A percentile compares a stretch with the other conserved stretches of the same genome.
Evolutionary conservation across 768 basidiomycete genomes (phyloP).

Genomic region (Leccinum uliginosum): DNA sequence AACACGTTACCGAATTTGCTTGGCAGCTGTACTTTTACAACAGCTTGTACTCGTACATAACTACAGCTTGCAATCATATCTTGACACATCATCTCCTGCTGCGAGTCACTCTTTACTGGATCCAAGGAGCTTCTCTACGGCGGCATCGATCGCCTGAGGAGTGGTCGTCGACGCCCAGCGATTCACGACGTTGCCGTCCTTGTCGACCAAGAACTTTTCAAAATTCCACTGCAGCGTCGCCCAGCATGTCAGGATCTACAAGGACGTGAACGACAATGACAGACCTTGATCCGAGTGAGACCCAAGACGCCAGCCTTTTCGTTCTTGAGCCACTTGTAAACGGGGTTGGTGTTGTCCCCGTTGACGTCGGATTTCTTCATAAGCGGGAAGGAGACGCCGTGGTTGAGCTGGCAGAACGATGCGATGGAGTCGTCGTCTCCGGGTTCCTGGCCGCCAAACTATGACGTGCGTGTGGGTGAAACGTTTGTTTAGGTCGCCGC

Average conservation of each 20-base stretch:
- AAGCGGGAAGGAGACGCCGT: conserved; percentile 86
- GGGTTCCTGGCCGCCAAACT: conserved; percentile 88
- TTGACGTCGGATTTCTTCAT: conserved; percentile 95
- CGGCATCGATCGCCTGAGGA: conserved; percentile 57
- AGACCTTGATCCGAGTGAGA: conserved; percentile 68
- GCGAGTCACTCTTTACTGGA: conserved; percentile 18
- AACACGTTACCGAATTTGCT: neutral
- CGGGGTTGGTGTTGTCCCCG: conserved; percentile 76
- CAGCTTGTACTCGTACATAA: neutral
- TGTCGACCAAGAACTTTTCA: conserved; percentile 83
- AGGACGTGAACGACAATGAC: conserved; percentile 9
- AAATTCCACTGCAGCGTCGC: conserved; percentile 70
- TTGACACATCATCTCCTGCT: neutral
- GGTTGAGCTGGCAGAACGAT: conserved; percentile 73
- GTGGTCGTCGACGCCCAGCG: conserved; percentile 77
- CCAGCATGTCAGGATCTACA: neutral
- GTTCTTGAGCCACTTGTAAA: conserved; percentile 81
- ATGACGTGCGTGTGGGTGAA: neutral
- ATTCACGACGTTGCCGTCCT: conserved; percentile 69
- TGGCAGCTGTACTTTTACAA: neutral
- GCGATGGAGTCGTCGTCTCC: conserved; percentile 71
- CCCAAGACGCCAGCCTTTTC: conserved; percentile 74
- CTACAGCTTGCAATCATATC: conserved; percentile 13
- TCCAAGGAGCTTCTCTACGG: conserved; percentile 56
- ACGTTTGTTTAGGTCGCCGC: neutral